Base-by-base conservation (phyloP, 768 basidiomycete species). In the Termitomyces sp. region DNA sequence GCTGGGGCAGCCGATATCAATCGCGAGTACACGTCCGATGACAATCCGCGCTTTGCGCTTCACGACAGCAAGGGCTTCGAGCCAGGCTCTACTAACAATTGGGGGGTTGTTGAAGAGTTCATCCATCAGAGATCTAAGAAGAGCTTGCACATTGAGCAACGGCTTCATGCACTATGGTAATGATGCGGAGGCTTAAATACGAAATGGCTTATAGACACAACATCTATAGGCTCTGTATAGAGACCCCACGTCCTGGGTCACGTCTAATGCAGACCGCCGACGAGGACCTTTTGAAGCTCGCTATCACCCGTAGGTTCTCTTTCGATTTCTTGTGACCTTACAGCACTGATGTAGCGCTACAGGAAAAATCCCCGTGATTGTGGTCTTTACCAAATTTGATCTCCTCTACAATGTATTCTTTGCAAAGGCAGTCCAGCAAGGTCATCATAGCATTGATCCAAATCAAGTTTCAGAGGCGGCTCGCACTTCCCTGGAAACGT, bases 371-470 rank as follows among this genome's bases (percentile, higher is more conserved):
- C 54, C 54, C 4, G 44, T 54, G 7, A 54, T 54, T 6, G 25
- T 54, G 17, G 54, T 53, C 31, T 49, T 49, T 35, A 49, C 48
- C 14, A 49, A 49, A 35, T 35, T 49, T 8, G 48, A 49, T 34
- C 48, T 54, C 23, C 34, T 54, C 23, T 45, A 27, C 23, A 54
- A 54, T 10, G 41, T 45, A n/a, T 54, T 32, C 23, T 37, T 32
- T 43, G 17, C 17, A 7, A 54, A 37, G 34, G 41, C 14, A n/a
- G 53, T 43, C 5, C 53, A 48, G 32, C 47, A 34, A 8, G 32
- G 16, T 35, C 6, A 9, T 25, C 9, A 1, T 23, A n/a, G 21
- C 21, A 41, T 25, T 11, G 16, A 9, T 54, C 21, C n/a, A 45
- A 34, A 44, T 5, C 27, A 54, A 54, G 53, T 44, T 17, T 8